Evolutionary conservation across 2,329 filamentous ascomycete species (phyloP).

Genomic region (Epichloe hybrida): DNA sequence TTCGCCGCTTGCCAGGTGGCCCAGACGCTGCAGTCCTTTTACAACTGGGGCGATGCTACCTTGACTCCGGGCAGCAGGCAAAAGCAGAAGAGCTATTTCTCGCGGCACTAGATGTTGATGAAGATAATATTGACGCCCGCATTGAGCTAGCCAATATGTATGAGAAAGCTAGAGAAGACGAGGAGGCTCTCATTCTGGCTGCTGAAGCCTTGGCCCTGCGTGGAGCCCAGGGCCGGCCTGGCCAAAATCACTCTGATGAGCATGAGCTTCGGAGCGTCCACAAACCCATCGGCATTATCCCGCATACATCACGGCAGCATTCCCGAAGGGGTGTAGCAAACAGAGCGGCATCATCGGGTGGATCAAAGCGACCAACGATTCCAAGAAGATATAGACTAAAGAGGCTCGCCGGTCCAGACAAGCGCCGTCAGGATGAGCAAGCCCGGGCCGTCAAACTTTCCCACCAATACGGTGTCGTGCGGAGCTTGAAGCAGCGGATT

Average conservation of each 20-base stretch:
- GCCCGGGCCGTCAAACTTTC: constrained; percentile 25
- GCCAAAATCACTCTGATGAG: not conserved
- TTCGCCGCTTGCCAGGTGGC: constrained; percentile 33
- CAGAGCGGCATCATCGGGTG: not conserved
- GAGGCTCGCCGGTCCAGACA: constrained; percentile 30
- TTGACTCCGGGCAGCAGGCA: constrained; percentile 45
- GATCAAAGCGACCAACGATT: constrained; percentile 7
- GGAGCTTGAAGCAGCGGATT: constrained; percentile 27
- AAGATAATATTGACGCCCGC: constrained; percentile 60
- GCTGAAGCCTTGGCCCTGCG: constrained; percentile 60
- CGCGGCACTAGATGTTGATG: constrained; percentile 57
- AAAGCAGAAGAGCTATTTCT: constrained; percentile 69
- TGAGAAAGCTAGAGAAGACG: constrained; percentile 56
- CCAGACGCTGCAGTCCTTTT: constrained; percentile 39
- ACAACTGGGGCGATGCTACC: constrained; percentile 54
- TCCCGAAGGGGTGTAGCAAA: not conserved
- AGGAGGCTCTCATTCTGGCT: constrained; percentile 64
- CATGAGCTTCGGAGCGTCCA: not conserved
- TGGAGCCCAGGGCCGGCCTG: constrained; percentile 24
- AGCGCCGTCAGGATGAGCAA: constrained; percentile 30
- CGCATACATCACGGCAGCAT: not conserved
- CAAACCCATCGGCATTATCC: not conserved
- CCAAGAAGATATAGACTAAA: constrained; percentile 32
- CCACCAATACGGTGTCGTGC: constrained; percentile 30
- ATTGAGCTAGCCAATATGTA: constrained; percentile 75